A percentile compares a stretch with the other conserved stretches of the same genome.
phyloP scores from a whole-genome alignment of 495 filamentous ascomycete genomes.

The Halenospora varia region DNA sequence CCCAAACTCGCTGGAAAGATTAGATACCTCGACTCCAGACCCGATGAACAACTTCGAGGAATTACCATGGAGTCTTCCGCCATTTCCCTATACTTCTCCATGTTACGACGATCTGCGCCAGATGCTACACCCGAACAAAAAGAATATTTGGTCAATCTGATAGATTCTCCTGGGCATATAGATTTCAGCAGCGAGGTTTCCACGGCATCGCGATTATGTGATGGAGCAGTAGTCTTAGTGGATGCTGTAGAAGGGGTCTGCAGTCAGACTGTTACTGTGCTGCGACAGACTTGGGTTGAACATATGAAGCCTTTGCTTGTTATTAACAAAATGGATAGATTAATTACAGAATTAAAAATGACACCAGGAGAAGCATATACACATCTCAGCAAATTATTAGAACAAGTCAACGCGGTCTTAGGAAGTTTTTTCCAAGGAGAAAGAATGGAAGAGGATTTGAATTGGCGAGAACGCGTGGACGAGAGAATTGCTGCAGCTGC shows the following conservation, averaged over 20 bases:
- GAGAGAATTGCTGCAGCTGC: constrained; percentile 62
- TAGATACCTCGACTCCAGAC: constrained; percentile 92
- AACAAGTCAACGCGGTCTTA: constrained; percentile 95
- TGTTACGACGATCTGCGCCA: constrained; percentile 63
- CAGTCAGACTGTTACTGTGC: constrained; percentile 95
- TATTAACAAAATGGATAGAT: constrained; percentile 96
- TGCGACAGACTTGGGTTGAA: constrained; percentile 94
- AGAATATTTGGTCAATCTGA: constrained; percentile 95
- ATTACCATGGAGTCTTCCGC: constrained; percentile 99
- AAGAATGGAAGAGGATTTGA: constrained; percentile 96
- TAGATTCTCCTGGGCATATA: constrained; percentile 97
- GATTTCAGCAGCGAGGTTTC: constrained; percentile 99
- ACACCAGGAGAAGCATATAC: constrained; percentile 83
- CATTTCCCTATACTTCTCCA: constrained; percentile 94
- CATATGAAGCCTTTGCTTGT: constrained; percentile 91
- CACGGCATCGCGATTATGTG: constrained; percentile 89
- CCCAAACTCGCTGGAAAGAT: constrained; percentile 97
- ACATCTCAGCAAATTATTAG: constrained; percentile 84
- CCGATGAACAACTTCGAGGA: constrained; percentile 93
- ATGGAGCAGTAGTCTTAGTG: constrained; percentile 93
- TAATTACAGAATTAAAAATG: constrained; percentile 92
- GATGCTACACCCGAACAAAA: constrained; percentile 66
- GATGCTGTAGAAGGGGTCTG: constrained; percentile 98
- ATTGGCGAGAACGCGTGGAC: constrained; percentile 93
- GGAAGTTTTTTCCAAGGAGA: constrained; percentile 98